A percentile compares a stretch with the other conserved stretches of the same genome.
These are phyloP conservation scores for Cyamopsis tetragonoloba DNA, from an alignment of 306 rosid genomes.

Conservation along the genomic window DNA sequence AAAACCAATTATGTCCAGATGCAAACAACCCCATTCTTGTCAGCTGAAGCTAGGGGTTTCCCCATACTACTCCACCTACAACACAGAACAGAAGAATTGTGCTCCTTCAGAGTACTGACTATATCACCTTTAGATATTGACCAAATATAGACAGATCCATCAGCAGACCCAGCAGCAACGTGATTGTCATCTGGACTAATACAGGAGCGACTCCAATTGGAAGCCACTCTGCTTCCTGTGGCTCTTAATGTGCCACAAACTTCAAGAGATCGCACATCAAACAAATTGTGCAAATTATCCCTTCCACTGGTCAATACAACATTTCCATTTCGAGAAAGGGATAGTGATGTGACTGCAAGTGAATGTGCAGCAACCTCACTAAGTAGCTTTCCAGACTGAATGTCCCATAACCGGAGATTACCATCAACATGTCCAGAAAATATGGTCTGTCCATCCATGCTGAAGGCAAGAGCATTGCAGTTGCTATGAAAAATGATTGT, in stretches of 20 bases:
- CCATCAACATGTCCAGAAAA: constrained; percentile 96
- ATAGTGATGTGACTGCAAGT: constrained; percentile 70
- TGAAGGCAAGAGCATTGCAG: constrained; percentile 85
- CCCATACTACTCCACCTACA: constrained; percentile 91
- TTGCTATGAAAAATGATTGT: constrained; percentile 77
- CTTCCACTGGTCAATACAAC: constrained; percentile 86
- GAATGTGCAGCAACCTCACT: constrained; percentile 97
- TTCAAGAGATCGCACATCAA: constrained; percentile 82
- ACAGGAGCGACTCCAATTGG: constrained; percentile 98
- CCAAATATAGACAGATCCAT: constrained; percentile 87
- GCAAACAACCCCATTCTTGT: constrained; percentile 80
- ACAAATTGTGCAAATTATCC: constrained; percentile 84
- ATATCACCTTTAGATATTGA: constrained; percentile 69
- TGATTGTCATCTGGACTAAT: constrained; percentile 87
- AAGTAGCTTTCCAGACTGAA: constrained; percentile 72
- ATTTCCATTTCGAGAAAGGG: constrained; percentile 81
- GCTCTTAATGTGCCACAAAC: constrained; percentile 83
- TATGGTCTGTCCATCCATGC: constrained; percentile 85
- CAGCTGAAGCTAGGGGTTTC: constrained; percentile 86
- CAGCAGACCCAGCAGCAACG: constrained; percentile 93
- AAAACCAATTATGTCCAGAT: constrained; percentile 54
- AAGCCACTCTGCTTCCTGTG: constrained; percentile 70
- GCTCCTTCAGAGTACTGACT: constrained; percentile 79
- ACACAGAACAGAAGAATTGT: constrained; percentile 72
- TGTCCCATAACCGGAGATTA: constrained; percentile 89